Evolutionary conservation across 768 basidiomycete genomes (phyloP).

Genomic region (Sarcodon sp.): DNA sequence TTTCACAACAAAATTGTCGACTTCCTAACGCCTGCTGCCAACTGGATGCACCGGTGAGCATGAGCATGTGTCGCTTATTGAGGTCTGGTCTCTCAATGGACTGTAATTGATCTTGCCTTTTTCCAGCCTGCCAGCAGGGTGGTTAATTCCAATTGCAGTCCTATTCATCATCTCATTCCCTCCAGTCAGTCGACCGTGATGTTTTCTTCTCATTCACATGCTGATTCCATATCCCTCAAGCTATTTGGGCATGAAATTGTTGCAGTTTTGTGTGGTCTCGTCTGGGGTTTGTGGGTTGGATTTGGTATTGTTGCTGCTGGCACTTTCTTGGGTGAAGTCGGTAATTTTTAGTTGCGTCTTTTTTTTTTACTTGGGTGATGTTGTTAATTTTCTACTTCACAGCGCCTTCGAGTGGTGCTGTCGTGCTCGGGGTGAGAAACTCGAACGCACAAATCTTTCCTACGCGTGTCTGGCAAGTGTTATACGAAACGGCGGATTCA

Average conservation of each 20-base stretch:
- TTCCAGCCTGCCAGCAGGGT: constrained; percentile 17
- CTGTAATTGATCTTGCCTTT: neutral
- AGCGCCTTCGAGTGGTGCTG: constrained; percentile 83
- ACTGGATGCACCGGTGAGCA: constrained; percentile 49
- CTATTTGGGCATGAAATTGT: constrained; percentile 91
- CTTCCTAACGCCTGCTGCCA: constrained; percentile 53
- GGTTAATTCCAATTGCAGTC: constrained; percentile 30
- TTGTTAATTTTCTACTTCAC: neutral
- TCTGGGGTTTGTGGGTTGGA: constrained; percentile 82
- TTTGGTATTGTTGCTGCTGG: constrained; percentile 81
- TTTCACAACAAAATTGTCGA: constrained; percentile 48
- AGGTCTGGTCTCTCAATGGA: neutral
- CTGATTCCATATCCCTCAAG: constrained; percentile 15
- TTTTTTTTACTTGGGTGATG: neutral
- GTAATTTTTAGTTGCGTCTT: constrained; percentile 66
- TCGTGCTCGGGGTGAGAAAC: constrained; percentile 59
- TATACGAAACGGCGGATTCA: constrained; percentile 83
- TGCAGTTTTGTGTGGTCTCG: constrained; percentile 76
- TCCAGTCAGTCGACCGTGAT: constrained; percentile 14
- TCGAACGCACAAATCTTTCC: constrained; percentile 26
- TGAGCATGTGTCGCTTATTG: constrained; percentile 18
- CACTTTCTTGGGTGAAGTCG: constrained; percentile 77
- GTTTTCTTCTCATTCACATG: neutral
- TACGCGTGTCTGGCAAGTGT: constrained; percentile 40
- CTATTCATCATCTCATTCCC: constrained; percentile 31